Evolutionary conservation across 495 filamentous ascomycete genomes (phyloP), one percentile per base, ranked within the genome.

Genomic region (Aspergillus affinis): DNA sequence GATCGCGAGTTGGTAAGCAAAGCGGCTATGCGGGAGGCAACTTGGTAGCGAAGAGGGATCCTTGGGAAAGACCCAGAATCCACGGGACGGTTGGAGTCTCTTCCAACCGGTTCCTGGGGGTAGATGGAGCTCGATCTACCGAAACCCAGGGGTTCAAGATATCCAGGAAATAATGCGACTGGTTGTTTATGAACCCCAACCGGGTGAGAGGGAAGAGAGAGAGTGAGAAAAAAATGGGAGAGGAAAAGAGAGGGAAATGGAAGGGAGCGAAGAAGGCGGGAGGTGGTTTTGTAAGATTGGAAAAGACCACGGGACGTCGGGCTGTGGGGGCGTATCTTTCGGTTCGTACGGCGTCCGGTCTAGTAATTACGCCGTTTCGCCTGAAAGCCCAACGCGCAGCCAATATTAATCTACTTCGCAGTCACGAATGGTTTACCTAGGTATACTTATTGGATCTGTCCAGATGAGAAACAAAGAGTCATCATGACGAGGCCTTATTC

Each of bases 31-130:
- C 50, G 32, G 15, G 51, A 55, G 46, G 21, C 32, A 32, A 58
- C 44, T 44, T 17, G 29, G 27, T 54, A 61, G 58, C 47, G 66
- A 61, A 51, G 58, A 55, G 61, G 58, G 36, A 53, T 50, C 58
- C 13, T 49, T 61, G 45, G 17, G 47, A 58, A 3, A 18, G 30
- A 15, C 44, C 50, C 19, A 30, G 17, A 53, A 53, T 53, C 21
- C 21, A 53, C 17, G 7, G 17, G 13, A 23, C 15, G 23, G 50
- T 41, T 41, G 36, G 36, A 4, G 1, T 41, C 36, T 41, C 36
- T 41, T 41, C 36, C 36, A 41, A 41, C 36, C 36, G 36, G 36
- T 41, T 41, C 36, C 36, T 41, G 36, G 36, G 6, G 36, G 36
- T 10, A 41, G 36, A 41, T 41, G 8, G 36, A 41, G 0, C 10